Evolutionary conservation across 768 basidiomycete genomes (phyloP).

Genomic region (Boletus subcaerulescens): DNA sequence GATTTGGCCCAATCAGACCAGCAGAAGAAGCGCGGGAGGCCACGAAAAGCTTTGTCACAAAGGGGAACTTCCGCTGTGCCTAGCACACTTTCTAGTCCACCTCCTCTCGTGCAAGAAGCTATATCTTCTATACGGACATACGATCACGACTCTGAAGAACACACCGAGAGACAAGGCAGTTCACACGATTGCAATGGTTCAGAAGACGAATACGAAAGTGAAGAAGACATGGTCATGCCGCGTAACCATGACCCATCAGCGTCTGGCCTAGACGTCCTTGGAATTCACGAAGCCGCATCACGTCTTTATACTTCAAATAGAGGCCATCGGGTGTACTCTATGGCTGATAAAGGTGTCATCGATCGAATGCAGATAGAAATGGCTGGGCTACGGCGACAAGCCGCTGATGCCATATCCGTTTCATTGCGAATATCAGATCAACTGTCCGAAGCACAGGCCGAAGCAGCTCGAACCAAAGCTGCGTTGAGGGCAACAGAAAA

Average conservation of each 20-base stretch:
- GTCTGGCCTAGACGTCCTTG: conserved; percentile 37
- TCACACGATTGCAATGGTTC: conserved; percentile 42
- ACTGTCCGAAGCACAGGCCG: conserved; percentile 61
- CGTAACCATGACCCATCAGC: conserved; percentile 43
- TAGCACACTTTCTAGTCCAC: conserved; percentile 10
- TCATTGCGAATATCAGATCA: conserved; percentile 68
- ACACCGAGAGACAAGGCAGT: conserved; percentile 39
- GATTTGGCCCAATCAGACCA: conserved; percentile 11
- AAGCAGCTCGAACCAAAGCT: conserved; percentile 53
- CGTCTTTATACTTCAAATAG: conserved; percentile 43
- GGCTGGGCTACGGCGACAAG: conserved; percentile 58
- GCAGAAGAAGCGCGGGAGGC: conserved; percentile 42
- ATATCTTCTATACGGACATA: conserved; percentile 27
- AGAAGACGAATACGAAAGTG: conserved; percentile 60
- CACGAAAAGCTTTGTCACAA: conserved; percentile 30
- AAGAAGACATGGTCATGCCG: conserved; percentile 56
- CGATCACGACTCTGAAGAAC: conserved; percentile 36
- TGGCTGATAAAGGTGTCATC: conserved; percentile 42
- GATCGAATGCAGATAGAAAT: conserved; percentile 69
- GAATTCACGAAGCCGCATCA: conserved; percentile 34
- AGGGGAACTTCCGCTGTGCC: conserved; percentile 17
- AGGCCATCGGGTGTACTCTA: conserved; percentile 21
- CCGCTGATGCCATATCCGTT: conserved; percentile 63
- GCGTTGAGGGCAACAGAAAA: conserved; percentile 54
- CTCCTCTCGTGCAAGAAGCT: conserved; percentile 20